Evolutionary conservation across 768 basidiomycete genomes (phyloP), one percentile per base, ranked within the genome.

Genomic region (Mycena maculata): DNA sequence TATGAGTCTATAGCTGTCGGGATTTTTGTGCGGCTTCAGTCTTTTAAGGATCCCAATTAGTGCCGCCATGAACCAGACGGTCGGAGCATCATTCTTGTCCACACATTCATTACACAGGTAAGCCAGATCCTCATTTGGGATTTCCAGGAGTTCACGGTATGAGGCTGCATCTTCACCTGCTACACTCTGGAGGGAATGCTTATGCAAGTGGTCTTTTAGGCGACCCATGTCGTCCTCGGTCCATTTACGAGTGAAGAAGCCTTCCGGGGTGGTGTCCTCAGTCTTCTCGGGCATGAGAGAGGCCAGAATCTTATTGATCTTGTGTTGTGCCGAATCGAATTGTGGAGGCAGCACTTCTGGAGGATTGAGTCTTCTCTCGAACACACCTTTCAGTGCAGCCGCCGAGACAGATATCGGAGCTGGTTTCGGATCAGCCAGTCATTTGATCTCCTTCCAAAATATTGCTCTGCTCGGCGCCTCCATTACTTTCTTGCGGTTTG

Each of bases 391-490:
- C 2, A 66, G 58, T n/a, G 42, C 38, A 2, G 22, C 20, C 6
- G 65, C 65, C 1, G 49, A 33, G 18, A 60, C 65, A 1, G 53
- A 48, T 25, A 59, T 50, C 7, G 31, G 48, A 0, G 57, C 57
- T 1, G 57, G 58, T 22, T 59, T 65, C 11, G 57, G 56, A 31
- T 53, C 57, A 1, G 64, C 36, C 0, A 59, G 15, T 12, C 50
- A 4, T 31, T 50, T 47, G 18, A 52, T 39, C 23, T 28, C 48
- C 13, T 44, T 66, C 65, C 65, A 66, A 36, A 66, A 66, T 4
- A 33, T 31, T 9, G 27, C 65, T 11, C 23, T n/a, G 6, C 59
- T 39, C 7, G 58, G 49, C 1, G 65, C 52, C 4, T 67, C 53
- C 38, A 57, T 31, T 2, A 67, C 7, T 42, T 61, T 61, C 18